Evolutionary conservation across 768 basidiomycete species (phyloP).

Genomic region (Xerocomellus intermedius): DNA sequence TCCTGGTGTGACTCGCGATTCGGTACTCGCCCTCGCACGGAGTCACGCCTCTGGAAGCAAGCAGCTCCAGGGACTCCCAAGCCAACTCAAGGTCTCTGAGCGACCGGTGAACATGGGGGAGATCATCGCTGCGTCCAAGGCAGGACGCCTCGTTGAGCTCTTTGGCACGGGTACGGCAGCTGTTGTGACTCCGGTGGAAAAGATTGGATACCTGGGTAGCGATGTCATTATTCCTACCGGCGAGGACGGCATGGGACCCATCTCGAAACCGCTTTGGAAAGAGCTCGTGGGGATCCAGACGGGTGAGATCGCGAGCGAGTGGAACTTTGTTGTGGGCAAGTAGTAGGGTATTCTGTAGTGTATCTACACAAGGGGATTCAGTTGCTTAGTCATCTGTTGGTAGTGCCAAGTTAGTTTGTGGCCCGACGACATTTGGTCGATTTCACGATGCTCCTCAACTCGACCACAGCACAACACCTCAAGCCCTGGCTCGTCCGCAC

Average conservation of each 20-base stretch:
- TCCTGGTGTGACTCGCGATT: slow-evolving; percentile 68
- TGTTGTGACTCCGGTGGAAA: slow-evolving; percentile 46
- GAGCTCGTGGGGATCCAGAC: slow-evolving; percentile 66
- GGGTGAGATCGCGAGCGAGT: slow-evolving; percentile 72
- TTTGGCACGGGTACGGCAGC: slow-evolving; percentile 58
- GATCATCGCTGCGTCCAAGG: slow-evolving; percentile 48
- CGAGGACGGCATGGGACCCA: slow-evolving; percentile 73
- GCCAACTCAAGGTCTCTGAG: slow-evolving; percentile 60
- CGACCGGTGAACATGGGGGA: slow-evolving; percentile 76
- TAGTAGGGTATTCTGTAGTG: neutral
- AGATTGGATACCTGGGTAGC: slow-evolving; percentile 56
- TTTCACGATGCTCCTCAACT: slow-evolving; percentile 62
- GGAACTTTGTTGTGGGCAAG: slow-evolving; percentile 59
- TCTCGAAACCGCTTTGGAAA: slow-evolving; percentile 47
- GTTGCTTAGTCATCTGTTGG: slow-evolving; percentile 16
- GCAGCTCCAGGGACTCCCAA: slow-evolving; percentile 50
- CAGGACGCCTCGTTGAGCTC: slow-evolving; percentile 47
- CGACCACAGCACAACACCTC: slow-evolving; percentile 60
- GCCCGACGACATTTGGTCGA: neutral
- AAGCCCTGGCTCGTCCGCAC: slow-evolving; percentile 88
- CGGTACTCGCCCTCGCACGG: slow-evolving; percentile 45
- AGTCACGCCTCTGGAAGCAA: slow-evolving; percentile 53
- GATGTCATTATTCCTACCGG: slow-evolving; percentile 58
- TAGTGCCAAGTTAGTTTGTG: neutral
- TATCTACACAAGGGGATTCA: neutral